Conservation (phyloP, 768 basidiomycete species). For the Lactarius vividus region DNA sequence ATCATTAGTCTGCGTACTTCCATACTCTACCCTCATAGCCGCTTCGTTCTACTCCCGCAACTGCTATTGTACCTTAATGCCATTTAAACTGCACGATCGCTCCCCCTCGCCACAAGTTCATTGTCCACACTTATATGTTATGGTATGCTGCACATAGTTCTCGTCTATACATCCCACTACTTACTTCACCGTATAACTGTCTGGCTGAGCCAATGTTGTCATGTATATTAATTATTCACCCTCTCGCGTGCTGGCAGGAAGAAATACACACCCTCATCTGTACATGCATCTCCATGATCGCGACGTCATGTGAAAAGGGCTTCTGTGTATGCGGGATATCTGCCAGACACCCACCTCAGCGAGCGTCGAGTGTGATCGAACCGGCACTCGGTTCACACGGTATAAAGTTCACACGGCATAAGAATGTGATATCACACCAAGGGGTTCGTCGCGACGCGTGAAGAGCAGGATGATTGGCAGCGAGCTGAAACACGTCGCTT, state of each 20-base stretch:
- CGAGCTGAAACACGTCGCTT: conserved; percentile 14
- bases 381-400: conserved; percentile 1
- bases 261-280: conserved; percentile 17
- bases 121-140: conserved; percentile 23
- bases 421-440: conserved; percentile 7
- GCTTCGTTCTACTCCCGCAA: conserved; percentile 15
- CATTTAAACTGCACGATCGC: conserved; percentile 21
- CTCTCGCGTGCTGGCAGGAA: conserved; percentile 17
- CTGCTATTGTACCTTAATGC: conserved; percentile 23
- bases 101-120: conserved; percentile 14
- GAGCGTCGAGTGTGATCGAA: background rate
- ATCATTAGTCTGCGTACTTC: conserved; percentile 7
- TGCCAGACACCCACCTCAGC: background rate
- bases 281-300: conserved; percentile 8
- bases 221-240: conserved; percentile 26
- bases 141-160: conserved; percentile 27
- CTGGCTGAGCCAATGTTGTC: conserved; percentile 21
- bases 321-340: background rate
- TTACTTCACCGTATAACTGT: conserved; percentile 25
- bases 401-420: background rate
- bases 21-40: conserved; percentile 16
- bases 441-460: conserved; percentile 11
- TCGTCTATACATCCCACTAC: conserved; percentile 22
- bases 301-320: conserved; percentile 11
- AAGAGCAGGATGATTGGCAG: background rate